Evolutionary conservation across 2,329 filamentous ascomycete species (phyloP), one percentile per base, ranked within the genome.

Genomic region (Penicillium sp.): DNA sequence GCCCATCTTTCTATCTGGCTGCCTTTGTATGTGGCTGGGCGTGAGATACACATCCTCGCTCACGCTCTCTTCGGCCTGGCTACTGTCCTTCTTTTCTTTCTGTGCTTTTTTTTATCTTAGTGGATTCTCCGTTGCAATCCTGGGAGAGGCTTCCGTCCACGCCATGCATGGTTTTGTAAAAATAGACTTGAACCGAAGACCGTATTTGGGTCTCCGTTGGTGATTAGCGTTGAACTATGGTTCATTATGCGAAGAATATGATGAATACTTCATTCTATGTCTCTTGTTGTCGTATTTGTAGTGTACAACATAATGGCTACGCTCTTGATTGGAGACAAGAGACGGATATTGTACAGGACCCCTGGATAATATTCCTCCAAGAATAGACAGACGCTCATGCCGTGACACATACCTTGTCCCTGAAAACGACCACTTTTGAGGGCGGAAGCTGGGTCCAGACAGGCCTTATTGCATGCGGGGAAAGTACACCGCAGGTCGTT

Each of bases 121-220:
- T 49, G 54, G 50, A 50, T 47, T 36, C 32, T 48, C 42, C 45
- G 41, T 47, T 40, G 40, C 18, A 44, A 43, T 35, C 45, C 16
- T 47, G 37, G 42, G 35, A 38, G 41, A 48, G 47, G 36, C 47
- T 41, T 43, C 46, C 35, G 35, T 47, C 35, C 46, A 43, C 31
- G 44, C 41, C 42, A 54, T 63, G 61, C 61, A 66, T 64, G 49
- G 50, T 61, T 64, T 49, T 60, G 64, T 67, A 67, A 66, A 66
- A 66, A 65, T 67, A 67, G 63, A 67, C 57, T 64, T 64, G 56
- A 57, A 53, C 43, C 47, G 50, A 49, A 51, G 56, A 49, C 60
- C 56, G 26, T 27, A 44, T 48, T 55, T 55, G 49, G 55, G 61
- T 60, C 54, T 52, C 47, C 54, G 60, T 62, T 64, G 60, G 61